phyloP scores from a whole-genome alignment of 106 monocot species.

The Amphibolis antarctica region DNA sequence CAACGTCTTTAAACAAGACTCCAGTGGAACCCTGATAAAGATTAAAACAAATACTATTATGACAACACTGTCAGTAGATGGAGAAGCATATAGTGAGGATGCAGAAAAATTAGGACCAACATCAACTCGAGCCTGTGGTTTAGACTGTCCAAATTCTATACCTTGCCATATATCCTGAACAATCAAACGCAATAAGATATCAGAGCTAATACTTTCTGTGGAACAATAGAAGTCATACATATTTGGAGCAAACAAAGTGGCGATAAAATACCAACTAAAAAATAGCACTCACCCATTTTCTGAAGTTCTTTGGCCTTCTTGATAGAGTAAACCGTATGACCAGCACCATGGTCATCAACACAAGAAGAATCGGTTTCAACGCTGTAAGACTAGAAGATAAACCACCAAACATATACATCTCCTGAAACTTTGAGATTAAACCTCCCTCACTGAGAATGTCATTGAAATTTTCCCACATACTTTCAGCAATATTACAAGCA shows the following conservation, averaged over 20 bases:
- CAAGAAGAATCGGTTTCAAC: slow-evolving; percentile 61
- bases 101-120: slow-evolving; percentile 22
- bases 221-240: too few relatives aligned
- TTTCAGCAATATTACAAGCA: slow-evolving; percentile 38
- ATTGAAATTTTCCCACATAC: slow-evolving; percentile 51
- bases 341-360: slow-evolving; percentile 66
- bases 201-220: background rate
- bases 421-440: slow-evolving; percentile 46
- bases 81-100: background rate
- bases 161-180: slow-evolving; percentile 92
- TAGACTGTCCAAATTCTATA: slow-evolving; percentile 86
- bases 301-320: slow-evolving; percentile 83
- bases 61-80: background rate
- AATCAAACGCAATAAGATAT: slow-evolving; percentile 1
- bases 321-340: slow-evolving; percentile 73
- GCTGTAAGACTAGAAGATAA: slow-evolving; percentile 68
- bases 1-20: slow-evolving; percentile 69
- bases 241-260: background rate
- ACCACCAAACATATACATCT: slow-evolving; percentile 72
- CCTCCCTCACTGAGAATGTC: slow-evolving; percentile 69
- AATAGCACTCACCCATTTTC: slow-evolving; percentile 51
- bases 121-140: slow-evolving; percentile 87
- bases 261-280: background rate
- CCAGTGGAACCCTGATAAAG: slow-evolving; percentile 61
- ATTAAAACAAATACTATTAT: background rate